Conservation (phyloP, 2,329 filamentous ascomycete genomes). For the Calonectria montana region DNA sequence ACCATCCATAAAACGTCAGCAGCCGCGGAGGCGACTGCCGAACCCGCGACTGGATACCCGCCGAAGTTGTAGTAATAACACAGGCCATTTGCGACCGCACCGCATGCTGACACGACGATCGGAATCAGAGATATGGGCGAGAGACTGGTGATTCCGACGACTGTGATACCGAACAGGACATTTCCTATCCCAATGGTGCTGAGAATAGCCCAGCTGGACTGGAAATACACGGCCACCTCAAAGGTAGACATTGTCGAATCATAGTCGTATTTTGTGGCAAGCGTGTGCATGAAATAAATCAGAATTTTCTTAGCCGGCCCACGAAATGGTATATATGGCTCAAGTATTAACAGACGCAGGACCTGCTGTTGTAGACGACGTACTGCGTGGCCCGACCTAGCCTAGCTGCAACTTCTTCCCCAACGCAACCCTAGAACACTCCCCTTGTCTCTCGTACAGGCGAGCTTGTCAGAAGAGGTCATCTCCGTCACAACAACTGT, state of each 20-base stretch:
- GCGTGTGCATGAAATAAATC: neutral
- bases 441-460: neutral
- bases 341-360: neutral
- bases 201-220: conserved; percentile 56
- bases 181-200: conserved; percentile 53
- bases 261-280: neutral
- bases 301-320: neutral
- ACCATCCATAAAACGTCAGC: conserved; percentile 56
- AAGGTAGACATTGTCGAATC: conserved; percentile 12
- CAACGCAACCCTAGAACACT: neutral
- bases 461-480: neutral
- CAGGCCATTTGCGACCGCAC: conserved; percentile 53
- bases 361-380: neutral
- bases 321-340: conserved; percentile 13
- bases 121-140: conserved; percentile 47
- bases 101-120: conserved; percentile 49
- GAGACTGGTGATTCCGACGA: conserved; percentile 50
- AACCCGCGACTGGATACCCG: conserved; percentile 3
- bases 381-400: neutral
- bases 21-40: conserved; percentile 49
- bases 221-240: conserved; percentile 46
- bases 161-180: conserved; percentile 50
- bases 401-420: neutral
- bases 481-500: neutral
- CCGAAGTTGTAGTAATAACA: conserved; percentile 53